phyloP scores from a whole-genome alignment of 192 early-diverging fungal species.

The Hyaloraphidium curvatum region DNA sequence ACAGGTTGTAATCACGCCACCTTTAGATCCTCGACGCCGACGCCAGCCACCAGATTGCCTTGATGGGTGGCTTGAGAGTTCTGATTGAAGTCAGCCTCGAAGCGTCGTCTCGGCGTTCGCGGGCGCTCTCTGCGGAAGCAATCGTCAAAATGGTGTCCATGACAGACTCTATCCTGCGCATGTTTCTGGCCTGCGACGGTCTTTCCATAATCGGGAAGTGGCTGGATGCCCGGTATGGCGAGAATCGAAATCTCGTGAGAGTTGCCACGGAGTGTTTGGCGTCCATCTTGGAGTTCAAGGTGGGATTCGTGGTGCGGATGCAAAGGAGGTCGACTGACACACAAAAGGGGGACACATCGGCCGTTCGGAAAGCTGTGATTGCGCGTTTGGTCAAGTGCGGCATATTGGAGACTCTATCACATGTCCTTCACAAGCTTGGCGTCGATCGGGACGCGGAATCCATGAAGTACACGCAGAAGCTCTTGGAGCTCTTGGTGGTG shows the following conservation, averaged over 20 bases:
- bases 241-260: slow-evolving; percentile 24
- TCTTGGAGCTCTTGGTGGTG: slow-evolving; percentile 27
- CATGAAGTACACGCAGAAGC: slow-evolving; percentile 16
- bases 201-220: slow-evolving; percentile 24
- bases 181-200: slow-evolving; percentile 37
- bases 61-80: slow-evolving; percentile 31
- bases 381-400: slow-evolving; percentile 29
- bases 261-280: slow-evolving; percentile 30
- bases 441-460: slow-evolving; percentile 16
- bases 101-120: too few species aligned
- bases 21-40: slow-evolving; percentile 2
- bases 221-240: slow-evolving; percentile 23
- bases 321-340: too few species aligned
- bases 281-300: slow-evolving; percentile 30
- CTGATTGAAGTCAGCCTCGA: slow-evolving; percentile 25
- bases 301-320: too few species aligned
- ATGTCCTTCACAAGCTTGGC: slow-evolving; percentile 15
- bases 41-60: slow-evolving; percentile 22
- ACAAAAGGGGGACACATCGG: too few species aligned
- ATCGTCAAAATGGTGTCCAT: too few species aligned
- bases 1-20: slow-evolving; percentile 1
- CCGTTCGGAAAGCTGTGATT: too few species aligned
- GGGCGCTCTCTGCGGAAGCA: too few species aligned
- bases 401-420: slow-evolving; percentile 23
- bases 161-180: too few species aligned